Base-by-base conservation (phyloP, 2,329 filamentous ascomycete genomes). In the Penicillium sp. region DNA sequence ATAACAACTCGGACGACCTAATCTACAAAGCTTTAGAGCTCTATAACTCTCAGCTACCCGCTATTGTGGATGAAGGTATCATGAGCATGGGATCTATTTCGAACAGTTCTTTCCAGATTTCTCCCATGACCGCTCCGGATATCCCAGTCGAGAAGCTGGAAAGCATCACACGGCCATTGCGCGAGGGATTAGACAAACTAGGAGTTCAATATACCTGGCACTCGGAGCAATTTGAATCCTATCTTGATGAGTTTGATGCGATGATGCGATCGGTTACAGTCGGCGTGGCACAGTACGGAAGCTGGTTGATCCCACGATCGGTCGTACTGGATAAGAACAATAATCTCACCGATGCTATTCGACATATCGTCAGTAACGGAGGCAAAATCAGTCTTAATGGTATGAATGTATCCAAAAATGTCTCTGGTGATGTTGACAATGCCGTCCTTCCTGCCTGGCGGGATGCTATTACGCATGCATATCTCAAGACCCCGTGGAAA, bases 11-110 rank as follows among this genome's bases (percentile, higher is more conserved):
- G 0, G 63, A 69, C 18, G 74, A 79, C 8, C 68, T 59, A 0
- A 84, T 79, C 68, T 85, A 78, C 63, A 61, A 56, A 41, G 53
- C 56, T 2, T 26, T 58, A 1, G 56, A 51, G 34, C 45, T 53
- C 10, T 58, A 56, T 26, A 49, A 58, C 42, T 13, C 47, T 23
- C 48, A 51, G 9, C 42, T 58, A 8, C 51, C 56, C 24, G 31
- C 38, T 1, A 51, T 53, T 21, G 51, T 53, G 1, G 51, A 53
- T 23, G 24, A 44, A 12, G 53, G 56, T 29, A 42, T 51, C 4
- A 56, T 58, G 53, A 53, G 45, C 18, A 31, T 56, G 9, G 47
- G 41, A 16, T 49, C 51, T 23, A 34, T 58, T 10, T 56, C 53
- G 23, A 49, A 52, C 29, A 23, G 16, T 2, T 53, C 53, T 4